Evolutionary conservation across 768 basidiomycete species (phyloP), one percentile per base, ranked within the genome.

Genomic region (Hortiboletus flavorubellus): DNA sequence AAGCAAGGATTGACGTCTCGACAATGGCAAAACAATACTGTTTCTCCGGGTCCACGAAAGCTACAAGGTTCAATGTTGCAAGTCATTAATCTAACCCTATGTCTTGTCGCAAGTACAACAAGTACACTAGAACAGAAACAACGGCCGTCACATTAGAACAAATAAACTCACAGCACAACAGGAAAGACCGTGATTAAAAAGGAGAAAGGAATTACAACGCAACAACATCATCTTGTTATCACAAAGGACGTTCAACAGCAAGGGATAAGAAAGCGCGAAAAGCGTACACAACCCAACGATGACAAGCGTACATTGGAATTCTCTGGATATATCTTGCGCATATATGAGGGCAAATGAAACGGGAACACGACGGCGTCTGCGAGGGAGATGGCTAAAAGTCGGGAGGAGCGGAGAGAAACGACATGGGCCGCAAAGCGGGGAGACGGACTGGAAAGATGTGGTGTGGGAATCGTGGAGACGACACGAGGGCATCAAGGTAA

Each of bases 251-350:
- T 49, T 7, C 26, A 61, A 62, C 57, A 64, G n/a, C 52, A 48
- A 10, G 39, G 31, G 40, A 56, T 42, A 63, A 23, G 18, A 44
- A 56, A 54, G 34, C 54, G 51, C 2, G 29, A 46, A 49, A 12
- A 58, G 42, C 46, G 18, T 66, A 63, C 61, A 63, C 51, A 57
- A 10, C 51, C 29, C 30, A 54, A 46, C 34, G 23, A 54, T 37
- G 39, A 66, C 56, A 53, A 59, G 44, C 49, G 34, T 64, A 67
- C 62, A 67, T 46, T 66, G 31, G 23, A 16, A 11, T 47, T 50
- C 26, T 46, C 34, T 43, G 39, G 42, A 8, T 52, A 64, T 59
- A 56, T 59, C 54, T 59, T 51, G 54, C 11, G 23, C 49, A 51
- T 33, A 55, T 46, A 52, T 11, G 38, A 30, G 49, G 35, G 30